Evolutionary conservation across 495 filamentous ascomycete genomes (phyloP).

Genomic region (Talaromyces trachyspermus): DNA sequence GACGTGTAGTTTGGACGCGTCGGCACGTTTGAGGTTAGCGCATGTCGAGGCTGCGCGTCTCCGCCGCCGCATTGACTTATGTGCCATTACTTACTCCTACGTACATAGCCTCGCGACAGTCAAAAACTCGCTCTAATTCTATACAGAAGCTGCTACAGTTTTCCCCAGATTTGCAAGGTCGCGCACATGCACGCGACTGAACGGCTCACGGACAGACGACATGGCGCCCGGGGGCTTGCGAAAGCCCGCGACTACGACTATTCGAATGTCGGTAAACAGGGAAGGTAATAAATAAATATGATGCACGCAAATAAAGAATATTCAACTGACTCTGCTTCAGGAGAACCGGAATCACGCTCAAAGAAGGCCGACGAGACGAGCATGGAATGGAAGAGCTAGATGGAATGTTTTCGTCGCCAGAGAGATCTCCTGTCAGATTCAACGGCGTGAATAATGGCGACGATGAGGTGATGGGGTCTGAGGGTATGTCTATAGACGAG

Average conservation of each 20-base stretch:
- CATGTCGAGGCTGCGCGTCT: constrained; percentile 1
- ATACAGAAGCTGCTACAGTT: too few species aligned
- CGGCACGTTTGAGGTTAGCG: constrained; percentile 5
- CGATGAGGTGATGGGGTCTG: constrained; percentile 31
- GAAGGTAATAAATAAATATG: constrained; percentile 41
- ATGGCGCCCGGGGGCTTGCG: constrained; percentile 41
- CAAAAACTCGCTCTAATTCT: too few species aligned
- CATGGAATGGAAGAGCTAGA: constrained; percentile 84
- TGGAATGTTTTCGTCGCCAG: constrained; percentile 82
- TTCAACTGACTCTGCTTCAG: constrained; percentile 27
- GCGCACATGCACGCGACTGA: not conserved
- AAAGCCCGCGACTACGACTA: constrained; percentile 54
- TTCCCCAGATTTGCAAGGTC: too few species aligned
- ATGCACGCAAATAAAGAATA: not conserved
- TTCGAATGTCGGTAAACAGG: constrained; percentile 55
- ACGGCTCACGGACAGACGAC: constrained; percentile 7
- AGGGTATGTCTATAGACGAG: constrained; percentile 43
- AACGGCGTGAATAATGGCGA: constrained; percentile 25
- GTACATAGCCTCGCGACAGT: too few species aligned
- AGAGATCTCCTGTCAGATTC: constrained; percentile 44
- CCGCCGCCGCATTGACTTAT: too few species aligned
- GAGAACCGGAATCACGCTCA: constrained; percentile 77
- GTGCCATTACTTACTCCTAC: too few species aligned
- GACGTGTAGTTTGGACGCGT: not conserved
- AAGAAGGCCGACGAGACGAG: constrained; percentile 81